Evolutionary conservation across 176 grass and related monocot genomes (phyloP), one percentile per base, ranked within the genome.

Genomic region (Musa troglodytarum): DNA sequence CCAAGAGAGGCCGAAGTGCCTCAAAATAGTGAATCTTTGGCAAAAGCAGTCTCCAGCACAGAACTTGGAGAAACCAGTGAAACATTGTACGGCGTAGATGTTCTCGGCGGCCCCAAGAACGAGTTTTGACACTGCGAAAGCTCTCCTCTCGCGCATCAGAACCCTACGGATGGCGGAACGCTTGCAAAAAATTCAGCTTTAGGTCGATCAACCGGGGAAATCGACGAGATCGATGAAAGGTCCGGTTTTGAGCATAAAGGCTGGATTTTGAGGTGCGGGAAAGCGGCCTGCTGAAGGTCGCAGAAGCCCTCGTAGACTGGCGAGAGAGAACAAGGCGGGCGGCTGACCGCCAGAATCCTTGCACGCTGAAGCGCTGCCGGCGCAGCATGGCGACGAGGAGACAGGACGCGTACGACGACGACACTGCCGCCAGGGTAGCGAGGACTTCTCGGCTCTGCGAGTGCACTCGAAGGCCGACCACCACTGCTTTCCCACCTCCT

Each of bases 171-270:
- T 80, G 1, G 96, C 92, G 0, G 89, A 84, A 22, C 82, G 88
- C 77, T 84, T 99, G 74, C 96, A 99, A 80, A 43, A 99, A 87
- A 72, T 95, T 99, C 29, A 99, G 65, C 84, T 92, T 99, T 1
- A 99, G 81, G 63, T 99, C 78, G 81, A 99, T 89, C 95, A 94
- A 83, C 49, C 8, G 21, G 71, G 17, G 52, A 74, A 74, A 28
- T 55, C 4, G 52, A 74, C 25, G 13, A 59, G 1, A 43, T 43
- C 34, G 34, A 26, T 5, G 9, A 49, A 49, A 74, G 6, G 17
- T 23, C 20, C 11, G 14, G 16, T 57, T 74, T 74, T 74, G 49
- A 23, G 69, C 17, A 52, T 17, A 72, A 72, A 53, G 11, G 15
- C 8, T 12, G 10, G 2, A 23, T 15, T 49, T 52, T 72, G 15